Percentiles rank a stretch among this genome's conserved stretches.
These are phyloP conservation scores for Thalassiosira livingstoniorum DNA, from an alignment of 352 stramenopile genomes.

Conservation along the genomic window DNA sequence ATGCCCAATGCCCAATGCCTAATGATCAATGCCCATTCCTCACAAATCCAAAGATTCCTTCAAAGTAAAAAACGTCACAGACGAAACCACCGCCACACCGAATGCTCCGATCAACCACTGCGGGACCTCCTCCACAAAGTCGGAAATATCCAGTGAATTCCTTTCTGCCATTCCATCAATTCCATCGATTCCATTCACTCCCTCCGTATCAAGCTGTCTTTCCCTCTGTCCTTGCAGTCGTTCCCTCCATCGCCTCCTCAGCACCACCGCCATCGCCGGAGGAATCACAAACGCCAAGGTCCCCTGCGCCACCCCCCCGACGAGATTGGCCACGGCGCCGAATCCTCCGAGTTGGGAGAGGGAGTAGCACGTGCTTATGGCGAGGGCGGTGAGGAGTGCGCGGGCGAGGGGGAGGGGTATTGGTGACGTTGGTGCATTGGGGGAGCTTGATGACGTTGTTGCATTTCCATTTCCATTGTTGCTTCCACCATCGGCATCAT, in stretches of 20 bases:
- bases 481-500: background rate
- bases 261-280: slow-evolving; percentile 52
- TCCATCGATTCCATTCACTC: no score
- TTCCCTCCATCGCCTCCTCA: slow-evolving; percentile 45
- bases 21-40: no score
- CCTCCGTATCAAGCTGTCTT: slow-evolving; percentile 16
- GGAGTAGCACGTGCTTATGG: slow-evolving; percentile 49
- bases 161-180: no score
- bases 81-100: slow-evolving; percentile 58
- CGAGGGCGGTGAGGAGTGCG: slow-evolving; percentile 40
- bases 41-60: slow-evolving; percentile 47
- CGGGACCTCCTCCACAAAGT: slow-evolving; percentile 26
- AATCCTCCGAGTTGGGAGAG: slow-evolving; percentile 65
- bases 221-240: no score
- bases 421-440: no score
- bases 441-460: background rate
- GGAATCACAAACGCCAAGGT: slow-evolving; percentile 67
- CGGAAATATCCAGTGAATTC: background rate
- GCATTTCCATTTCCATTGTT: slow-evolving; percentile 9
- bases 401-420: slow-evolving; percentile 40
- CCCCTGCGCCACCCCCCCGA: slow-evolving; percentile 62
- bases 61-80: slow-evolving; percentile 67
- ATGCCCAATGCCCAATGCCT: no score
- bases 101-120: slow-evolving; percentile 61
- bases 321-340: slow-evolving; percentile 60